phyloP scores from a whole-genome alignment of 495 filamentous ascomycete genomes.

The Darksidea phi region DNA sequence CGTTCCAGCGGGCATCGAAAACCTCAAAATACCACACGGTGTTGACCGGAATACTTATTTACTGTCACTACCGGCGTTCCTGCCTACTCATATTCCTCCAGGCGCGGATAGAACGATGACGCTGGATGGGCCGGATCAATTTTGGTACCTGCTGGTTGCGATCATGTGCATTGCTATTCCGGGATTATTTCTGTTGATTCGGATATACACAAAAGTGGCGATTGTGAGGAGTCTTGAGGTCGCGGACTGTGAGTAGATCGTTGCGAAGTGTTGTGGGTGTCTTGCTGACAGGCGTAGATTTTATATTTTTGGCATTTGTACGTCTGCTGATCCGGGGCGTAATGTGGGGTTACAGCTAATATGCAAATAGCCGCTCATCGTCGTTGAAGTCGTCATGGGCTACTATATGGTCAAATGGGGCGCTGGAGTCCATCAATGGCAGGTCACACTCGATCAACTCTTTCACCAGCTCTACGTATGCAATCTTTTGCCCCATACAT shows the following conservation, averaged over 20 bases:
- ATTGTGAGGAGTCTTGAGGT: conserved; percentile 15
- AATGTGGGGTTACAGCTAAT: not conserved
- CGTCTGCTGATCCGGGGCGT: not conserved
- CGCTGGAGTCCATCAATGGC: conserved; percentile 27
- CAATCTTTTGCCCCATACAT: not conserved
- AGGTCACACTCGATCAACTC: conserved; percentile 20
- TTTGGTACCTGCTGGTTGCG: conserved; percentile 21
- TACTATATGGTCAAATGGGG: conserved; percentile 25
- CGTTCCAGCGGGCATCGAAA: not conserved
- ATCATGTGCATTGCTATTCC: conserved; percentile 24
- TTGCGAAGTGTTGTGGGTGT: not conserved
- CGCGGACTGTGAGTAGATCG: conserved; percentile 17
- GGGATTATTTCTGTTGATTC: conserved; percentile 12
- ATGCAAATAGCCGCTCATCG: conserved; percentile 11
- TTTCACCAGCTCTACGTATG: conserved; percentile 23
- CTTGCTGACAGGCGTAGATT: conserved; percentile 10
- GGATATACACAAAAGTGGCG: conserved; percentile 18
- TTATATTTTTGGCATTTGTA: conserved; percentile 22
- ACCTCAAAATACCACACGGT: not conserved
- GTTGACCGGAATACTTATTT: not conserved
- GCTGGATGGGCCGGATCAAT: conserved; percentile 12
- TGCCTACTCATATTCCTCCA: not conserved
- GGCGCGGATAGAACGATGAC: conserved; percentile 22
- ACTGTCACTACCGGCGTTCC: not conserved
- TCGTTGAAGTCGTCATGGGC: conserved; percentile 21